These are phyloP conservation scores for Neurospora sp. DNA, from an alignment of 495 filamentous ascomycete species.

Conservation along the genomic window DNA sequence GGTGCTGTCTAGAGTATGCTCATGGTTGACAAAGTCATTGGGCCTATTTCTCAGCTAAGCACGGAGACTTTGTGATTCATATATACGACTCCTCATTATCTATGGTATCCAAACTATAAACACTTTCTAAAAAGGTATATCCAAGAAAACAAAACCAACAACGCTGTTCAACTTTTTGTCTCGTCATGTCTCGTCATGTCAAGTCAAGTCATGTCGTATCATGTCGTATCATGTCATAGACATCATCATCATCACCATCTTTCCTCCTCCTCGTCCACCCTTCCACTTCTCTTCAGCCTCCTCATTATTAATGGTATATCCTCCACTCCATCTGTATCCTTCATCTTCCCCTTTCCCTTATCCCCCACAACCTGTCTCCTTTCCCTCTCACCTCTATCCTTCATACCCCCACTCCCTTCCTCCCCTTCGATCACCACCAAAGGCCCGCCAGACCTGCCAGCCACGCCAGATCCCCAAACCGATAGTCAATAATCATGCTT, in stretches of 20 bases:
- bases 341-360: neutral
- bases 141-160: neutral
- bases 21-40: no score
- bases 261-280: neutral
- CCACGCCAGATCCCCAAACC: no score
- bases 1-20: no score
- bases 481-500: constrained; percentile 13
- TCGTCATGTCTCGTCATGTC: neutral
- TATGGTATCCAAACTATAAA: neutral
- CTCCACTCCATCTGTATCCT: no score
- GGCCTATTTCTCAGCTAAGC: no score
- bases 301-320: neutral
- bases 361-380: neutral
- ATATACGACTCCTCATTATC: neutral
- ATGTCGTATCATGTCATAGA: neutral
- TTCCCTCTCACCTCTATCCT: neutral
- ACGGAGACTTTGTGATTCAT: no score
- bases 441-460: no score
- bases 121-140: neutral
- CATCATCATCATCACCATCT: neutral
- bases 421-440: neutral
- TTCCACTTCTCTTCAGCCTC: neutral
- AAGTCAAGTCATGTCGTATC: neutral
- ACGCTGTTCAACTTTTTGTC: neutral
- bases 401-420: no score